Percentiles rank a stretch among this genome's conserved stretches.
These are phyloP conservation scores for Auriscalpium vulgare DNA, from an alignment of 768 basidiomycete genomes.

Conservation along the genomic window DNA sequence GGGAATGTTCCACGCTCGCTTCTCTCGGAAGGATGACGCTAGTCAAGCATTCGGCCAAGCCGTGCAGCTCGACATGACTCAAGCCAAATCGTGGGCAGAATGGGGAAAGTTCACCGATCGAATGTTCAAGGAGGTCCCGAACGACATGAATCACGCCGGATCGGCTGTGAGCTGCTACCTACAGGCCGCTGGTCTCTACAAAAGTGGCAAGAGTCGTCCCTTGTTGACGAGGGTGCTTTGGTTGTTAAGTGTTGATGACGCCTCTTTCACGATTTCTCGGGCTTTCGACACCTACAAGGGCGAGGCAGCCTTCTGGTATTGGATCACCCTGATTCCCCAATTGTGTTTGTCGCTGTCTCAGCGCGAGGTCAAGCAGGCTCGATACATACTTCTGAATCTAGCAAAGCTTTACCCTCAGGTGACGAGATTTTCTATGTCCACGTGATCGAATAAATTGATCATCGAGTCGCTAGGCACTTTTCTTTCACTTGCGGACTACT, in stretches of 20 bases:
- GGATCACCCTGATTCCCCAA: conserved; percentile 96
- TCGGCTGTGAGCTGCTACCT: conserved; percentile 96
- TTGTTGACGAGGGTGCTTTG: conserved; percentile 90
- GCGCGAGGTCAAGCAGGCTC: conserved; percentile 88
- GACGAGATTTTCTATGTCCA: not conserved
- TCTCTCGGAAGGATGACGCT: conserved; percentile 82
- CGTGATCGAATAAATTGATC: too few relatives aligned
- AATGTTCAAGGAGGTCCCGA: conserved; percentile 82
- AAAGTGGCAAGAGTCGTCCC: conserved; percentile 86
- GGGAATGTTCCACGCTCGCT: conserved; percentile 94
- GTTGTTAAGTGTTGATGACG: conserved; percentile 91
- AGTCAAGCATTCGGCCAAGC: conserved; percentile 90
- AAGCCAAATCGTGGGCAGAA: conserved; percentile 97
- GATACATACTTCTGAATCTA: conserved; percentile 80
- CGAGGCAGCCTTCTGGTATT: conserved; percentile 96
- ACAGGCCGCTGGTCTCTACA: conserved; percentile 93
- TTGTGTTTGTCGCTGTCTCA: conserved; percentile 84
- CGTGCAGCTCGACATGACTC: conserved; percentile 89
- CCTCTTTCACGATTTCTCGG: conserved; percentile 55
- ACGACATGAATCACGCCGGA: conserved; percentile 67
- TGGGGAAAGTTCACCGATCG: conserved; percentile 94
- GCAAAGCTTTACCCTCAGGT: conserved; percentile 93
- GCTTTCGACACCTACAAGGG: conserved; percentile 95
- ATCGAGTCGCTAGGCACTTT: conserved; percentile 59
- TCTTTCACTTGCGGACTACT: conserved; percentile 87